Conservation (phyloP, 2,329 filamentous ascomycete genomes). For the Cadophora gregata region DNA sequence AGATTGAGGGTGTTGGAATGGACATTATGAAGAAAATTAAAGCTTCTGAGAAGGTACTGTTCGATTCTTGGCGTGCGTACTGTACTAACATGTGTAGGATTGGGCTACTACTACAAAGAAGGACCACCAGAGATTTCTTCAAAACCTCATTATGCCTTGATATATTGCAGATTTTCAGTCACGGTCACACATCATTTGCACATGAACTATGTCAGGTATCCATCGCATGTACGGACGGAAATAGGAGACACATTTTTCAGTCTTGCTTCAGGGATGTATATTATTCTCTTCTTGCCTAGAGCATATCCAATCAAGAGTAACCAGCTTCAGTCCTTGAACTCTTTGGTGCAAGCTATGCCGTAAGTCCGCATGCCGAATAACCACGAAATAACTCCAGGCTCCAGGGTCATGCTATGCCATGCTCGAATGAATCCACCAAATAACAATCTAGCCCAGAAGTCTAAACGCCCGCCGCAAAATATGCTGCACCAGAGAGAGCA, state of each 20-base stretch:
- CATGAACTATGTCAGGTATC: neutral
- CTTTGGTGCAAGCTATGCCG: neutral
- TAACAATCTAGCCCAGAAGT: neutral
- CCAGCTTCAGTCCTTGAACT: neutral
- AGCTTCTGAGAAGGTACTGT: conserved; percentile 39
- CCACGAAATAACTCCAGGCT: neutral
- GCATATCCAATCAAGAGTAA: conserved; percentile 1
- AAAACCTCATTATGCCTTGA: conserved; percentile 4
- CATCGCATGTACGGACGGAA: neutral
- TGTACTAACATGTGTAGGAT: conserved; percentile 27
- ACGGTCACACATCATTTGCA: neutral
- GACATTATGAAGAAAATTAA: conserved; percentile 36
- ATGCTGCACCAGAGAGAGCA: neutral
- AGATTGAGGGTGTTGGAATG: conserved; percentile 33
- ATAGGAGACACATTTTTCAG: neutral
- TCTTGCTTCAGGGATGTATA: conserved; percentile 3
- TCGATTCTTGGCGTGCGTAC: neutral
- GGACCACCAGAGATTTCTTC: conserved; percentile 28
- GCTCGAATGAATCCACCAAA: neutral
- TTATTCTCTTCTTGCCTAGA: neutral
- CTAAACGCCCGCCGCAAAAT: neutral
- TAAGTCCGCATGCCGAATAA: neutral
- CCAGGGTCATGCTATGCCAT: neutral
- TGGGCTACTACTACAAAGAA: conserved; percentile 28
- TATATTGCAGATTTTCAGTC: neutral